phyloP scores from a whole-genome alignment of 75 land plant species.

The Selaginella moellendorffii region DNA sequence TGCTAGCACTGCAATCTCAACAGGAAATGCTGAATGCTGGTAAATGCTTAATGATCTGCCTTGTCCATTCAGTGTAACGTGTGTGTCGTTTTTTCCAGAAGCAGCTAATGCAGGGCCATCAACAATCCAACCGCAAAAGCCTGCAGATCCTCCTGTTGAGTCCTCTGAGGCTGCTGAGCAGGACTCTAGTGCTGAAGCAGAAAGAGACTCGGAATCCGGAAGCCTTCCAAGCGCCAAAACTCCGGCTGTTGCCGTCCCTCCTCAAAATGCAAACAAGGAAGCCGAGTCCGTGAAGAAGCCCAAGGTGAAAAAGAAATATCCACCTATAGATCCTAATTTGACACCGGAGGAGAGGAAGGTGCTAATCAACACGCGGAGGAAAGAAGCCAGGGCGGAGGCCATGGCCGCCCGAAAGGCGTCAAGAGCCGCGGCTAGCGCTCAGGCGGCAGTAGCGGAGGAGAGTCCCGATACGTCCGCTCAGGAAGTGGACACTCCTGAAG shows the following conservation, averaged over 20 bases:
- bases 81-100: background rate
- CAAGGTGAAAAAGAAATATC: constrained; percentile 16
- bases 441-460: background rate
- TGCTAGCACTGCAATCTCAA: constrained; percentile 37
- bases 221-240: background rate
- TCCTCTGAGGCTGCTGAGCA: background rate
- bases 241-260: background rate
- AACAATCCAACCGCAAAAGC: background rate
- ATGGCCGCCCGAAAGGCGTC: constrained; percentile 7
- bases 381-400: constrained; percentile 17
- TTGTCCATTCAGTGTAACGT: background rate
- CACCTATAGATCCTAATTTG: constrained; percentile 22
- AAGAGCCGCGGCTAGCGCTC: too few species aligned
- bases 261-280: constrained; percentile 13
- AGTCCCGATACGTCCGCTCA: background rate
- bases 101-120: background rate
- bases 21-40: background rate
- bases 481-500: background rate
- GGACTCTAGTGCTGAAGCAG: background rate
- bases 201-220: constrained; percentile 7
- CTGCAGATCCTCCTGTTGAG: background rate
- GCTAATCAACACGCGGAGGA: constrained; percentile 16
- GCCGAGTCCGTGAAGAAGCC: constrained; percentile 17
- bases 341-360: constrained; percentile 37
- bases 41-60: background rate